phyloP scores from a whole-genome alignment of 2,329 filamentous ascomycete genomes.

The Xylaria sp. region DNA sequence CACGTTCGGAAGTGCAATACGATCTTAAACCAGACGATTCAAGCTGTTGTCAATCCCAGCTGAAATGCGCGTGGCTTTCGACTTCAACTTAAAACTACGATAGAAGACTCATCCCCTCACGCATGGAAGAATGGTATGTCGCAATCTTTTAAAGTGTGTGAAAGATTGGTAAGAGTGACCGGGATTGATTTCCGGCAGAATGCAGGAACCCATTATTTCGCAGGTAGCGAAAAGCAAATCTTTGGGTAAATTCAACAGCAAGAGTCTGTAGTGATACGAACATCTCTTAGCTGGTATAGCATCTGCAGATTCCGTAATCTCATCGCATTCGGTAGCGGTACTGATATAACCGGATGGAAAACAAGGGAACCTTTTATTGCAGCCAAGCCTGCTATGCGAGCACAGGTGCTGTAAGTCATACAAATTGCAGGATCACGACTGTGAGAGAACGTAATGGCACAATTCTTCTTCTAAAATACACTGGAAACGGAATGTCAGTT shows the following conservation, averaged over 20 bases:
- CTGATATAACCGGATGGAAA: not conserved
- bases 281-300: not conserved
- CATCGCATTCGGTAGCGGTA: not conserved
- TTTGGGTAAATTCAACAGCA: conserved; percentile 30
- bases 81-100: not conserved
- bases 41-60: not conserved
- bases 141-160: conserved; percentile 2
- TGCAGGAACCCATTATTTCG: conserved; percentile 26
- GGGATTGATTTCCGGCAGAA: conserved; percentile 45
- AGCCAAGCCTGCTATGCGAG: not conserved
- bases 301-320: not conserved
- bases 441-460: not conserved
- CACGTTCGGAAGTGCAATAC: not conserved
- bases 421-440: not conserved
- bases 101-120: conserved; percentile 17
- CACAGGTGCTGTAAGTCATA: not conserved
- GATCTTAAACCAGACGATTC: not conserved
- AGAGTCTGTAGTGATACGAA: not conserved
- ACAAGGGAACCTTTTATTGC: not conserved
- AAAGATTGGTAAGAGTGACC: not conserved
- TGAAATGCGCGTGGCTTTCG: not conserved
- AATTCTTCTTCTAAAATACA: not conserved
- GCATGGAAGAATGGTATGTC: conserved; percentile 10
- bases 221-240: conserved; percentile 17
- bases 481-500: not conserved